Percentiles rank a stretch among this genome's conserved stretches.
These are phyloP conservation scores for Mycothermus thermophilus DNA, from an alignment of 495 filamentous ascomycete genomes.

Conservation along the genomic window DNA sequence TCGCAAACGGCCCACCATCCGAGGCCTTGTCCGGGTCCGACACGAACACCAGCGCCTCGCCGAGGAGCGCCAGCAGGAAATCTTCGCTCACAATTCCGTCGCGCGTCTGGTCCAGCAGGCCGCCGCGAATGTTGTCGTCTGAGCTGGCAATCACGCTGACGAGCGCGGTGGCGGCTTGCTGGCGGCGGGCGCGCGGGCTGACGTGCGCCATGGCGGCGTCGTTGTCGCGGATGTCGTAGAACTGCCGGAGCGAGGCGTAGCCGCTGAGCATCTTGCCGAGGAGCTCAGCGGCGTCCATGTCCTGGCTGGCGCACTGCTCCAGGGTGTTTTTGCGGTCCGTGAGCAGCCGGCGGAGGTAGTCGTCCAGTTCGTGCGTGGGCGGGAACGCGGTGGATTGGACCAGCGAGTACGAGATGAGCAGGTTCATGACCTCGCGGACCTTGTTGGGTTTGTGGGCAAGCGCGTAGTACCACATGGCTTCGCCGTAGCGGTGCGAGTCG, in stretches of 20 bases:
- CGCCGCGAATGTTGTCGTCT: conserved; percentile 76
- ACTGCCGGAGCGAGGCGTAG: conserved; percentile 74
- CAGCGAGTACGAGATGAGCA: conserved; percentile 76
- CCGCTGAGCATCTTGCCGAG: conserved; percentile 75
- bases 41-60: conserved; percentile 67
- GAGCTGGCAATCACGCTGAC: conserved; percentile 68
- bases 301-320: conserved; percentile 46
- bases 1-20: conserved; percentile 5
- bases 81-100: conserved; percentile 76
- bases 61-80: conserved; percentile 66
- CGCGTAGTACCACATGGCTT: conserved; percentile 74
- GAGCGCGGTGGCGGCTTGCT: conserved; percentile 56
- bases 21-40: conserved; percentile 33
- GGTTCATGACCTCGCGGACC: conserved; percentile 65
- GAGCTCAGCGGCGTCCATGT: conserved; percentile 64
- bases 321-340: conserved; percentile 52
- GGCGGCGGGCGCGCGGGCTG: conserved; percentile 36
- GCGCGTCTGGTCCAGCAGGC: conserved; percentile 63
- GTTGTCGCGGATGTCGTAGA: conserved; percentile 69
- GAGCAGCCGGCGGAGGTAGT: conserved; percentile 49
- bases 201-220: conserved; percentile 23
- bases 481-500: conserved; percentile 58
- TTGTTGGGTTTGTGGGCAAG: conserved; percentile 60
- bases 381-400: conserved; percentile 72
- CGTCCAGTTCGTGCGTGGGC: conserved; percentile 49